Percentiles rank a stretch among this genome's conserved stretches.
Evolutionary conservation across 192 early-diverging fungal genomes (phyloP).

Genomic region (Coemansia sp.): DNA sequence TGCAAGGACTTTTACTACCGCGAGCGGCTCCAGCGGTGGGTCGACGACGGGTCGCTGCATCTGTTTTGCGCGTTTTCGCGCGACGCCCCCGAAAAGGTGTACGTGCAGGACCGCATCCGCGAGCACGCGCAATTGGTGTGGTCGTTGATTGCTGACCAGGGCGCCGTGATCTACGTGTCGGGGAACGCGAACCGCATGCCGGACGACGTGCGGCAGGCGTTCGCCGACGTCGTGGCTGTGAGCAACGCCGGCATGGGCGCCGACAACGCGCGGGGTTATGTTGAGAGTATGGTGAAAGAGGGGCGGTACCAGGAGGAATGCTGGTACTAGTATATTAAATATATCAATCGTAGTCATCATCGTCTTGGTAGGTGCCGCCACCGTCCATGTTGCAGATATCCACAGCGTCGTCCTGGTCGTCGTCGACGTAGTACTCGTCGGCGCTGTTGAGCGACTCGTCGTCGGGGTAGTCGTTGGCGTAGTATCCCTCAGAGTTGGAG

Average conservation of each 20-base stretch:
- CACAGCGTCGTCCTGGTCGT: slow-evolving; percentile 14
- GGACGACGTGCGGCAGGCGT: slow-evolving; percentile 37
- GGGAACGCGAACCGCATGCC: slow-evolving; percentile 59
- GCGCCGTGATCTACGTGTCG: slow-evolving; percentile 69
- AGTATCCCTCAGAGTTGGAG: slow-evolving; percentile 76
- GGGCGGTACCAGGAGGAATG: slow-evolving; percentile 84
- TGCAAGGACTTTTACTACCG: slow-evolving; percentile 76
- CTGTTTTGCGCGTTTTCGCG: slow-evolving; percentile 84
- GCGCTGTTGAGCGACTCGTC: slow-evolving; percentile 46
- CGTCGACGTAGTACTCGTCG: slow-evolving; percentile 29
- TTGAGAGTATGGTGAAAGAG: slow-evolving; percentile 64
- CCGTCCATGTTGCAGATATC: not conserved
- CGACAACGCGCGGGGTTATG: not conserved
- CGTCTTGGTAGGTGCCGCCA: not conserved
- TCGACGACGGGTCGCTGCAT: slow-evolving; percentile 51
- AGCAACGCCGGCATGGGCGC: not conserved
- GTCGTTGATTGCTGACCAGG: slow-evolving; percentile 55
- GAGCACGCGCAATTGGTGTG: slow-evolving; percentile 56
- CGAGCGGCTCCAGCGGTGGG: slow-evolving; percentile 63
- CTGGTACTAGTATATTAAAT: slow-evolving; percentile 57
- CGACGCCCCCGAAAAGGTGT: slow-evolving; percentile 59
- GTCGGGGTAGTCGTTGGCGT: slow-evolving; percentile 79
- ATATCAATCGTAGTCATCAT: not conserved
- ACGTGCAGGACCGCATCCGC: slow-evolving; percentile 44
- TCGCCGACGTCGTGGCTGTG: slow-evolving; percentile 14